Conservation (phyloP, 805 yeast genomes). For the Yarrowia phangngaensis region DNA sequence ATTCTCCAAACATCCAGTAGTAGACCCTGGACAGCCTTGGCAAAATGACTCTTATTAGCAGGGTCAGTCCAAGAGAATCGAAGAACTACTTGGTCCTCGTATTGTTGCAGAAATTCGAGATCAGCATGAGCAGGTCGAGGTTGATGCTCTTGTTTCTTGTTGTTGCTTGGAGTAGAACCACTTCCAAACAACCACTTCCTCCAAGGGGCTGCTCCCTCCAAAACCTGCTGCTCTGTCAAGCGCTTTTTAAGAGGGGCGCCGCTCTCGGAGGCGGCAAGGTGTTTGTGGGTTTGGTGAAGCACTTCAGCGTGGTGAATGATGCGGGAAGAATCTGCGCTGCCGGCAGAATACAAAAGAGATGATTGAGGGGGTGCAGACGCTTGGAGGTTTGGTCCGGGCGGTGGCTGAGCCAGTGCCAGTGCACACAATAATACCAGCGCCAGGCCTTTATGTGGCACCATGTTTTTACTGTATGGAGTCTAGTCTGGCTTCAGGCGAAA, state of each 20-base stretch:
- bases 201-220: conserved; percentile 23
- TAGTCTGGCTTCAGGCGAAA: no score
- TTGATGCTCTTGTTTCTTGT: neutral
- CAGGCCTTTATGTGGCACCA: conserved; percentile 27
- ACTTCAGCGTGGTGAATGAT: conserved; percentile 23
- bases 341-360: conserved; percentile 22
- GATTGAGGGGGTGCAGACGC: conserved; percentile 7
- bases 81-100: conserved; percentile 46
- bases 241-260: conserved; percentile 27
- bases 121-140: conserved; percentile 35
- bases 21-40: conserved; percentile 32
- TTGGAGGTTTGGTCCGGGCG: conserved; percentile 2
- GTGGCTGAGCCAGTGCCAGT: conserved; percentile 20
- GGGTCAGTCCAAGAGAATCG: conserved; percentile 40
- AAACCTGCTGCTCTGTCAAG: conserved; percentile 27
- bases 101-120: conserved; percentile 37
- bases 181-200: conserved; percentile 18
- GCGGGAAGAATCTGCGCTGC: conserved; percentile 23
- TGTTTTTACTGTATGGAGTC: neutral
- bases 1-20: conserved; percentile 35
- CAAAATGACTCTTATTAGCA: conserved; percentile 31
- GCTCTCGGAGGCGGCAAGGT: conserved; percentile 23
- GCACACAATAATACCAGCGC: conserved; percentile 21
- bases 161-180: no score
- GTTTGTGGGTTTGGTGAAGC: conserved; percentile 20